Base-by-base conservation (phyloP, 2,329 filamentous ascomycete species). In the Fusarium sp. region DNA sequence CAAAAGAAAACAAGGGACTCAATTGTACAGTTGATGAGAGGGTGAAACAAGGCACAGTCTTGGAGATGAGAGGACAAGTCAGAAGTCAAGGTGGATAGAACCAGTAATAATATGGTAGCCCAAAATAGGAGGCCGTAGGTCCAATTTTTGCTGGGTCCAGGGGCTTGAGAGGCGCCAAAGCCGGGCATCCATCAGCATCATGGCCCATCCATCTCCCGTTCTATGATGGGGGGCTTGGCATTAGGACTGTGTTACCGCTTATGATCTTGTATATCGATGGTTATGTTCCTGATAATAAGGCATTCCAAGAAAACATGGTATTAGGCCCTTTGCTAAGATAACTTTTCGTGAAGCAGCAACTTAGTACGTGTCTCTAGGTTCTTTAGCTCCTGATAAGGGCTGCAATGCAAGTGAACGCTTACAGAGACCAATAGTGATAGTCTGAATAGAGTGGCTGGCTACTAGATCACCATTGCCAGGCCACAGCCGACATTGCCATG, bases 61-160 rank as follows among this genome's bases (percentile, higher is more conserved):
- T 39, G 50, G 60, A 76, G 72, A 76, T 71, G 72, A 76, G 72
- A 76, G 74, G 72, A 76, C 74, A 76, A 67, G 68, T 74, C 72
- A 76, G 72, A 67, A 62, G 39, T 45, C 41, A 66, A 42, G 49
- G 44, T 65, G 61, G 49, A 64, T 33, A 55, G 58, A 42, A 47
- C 49, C 47, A 66, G 70, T 67, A 68, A 59, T 65, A 70, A 73
- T 71, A 74, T 36, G 42, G 38, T 50, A 66, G 47, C 62, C 38
- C 52, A 62, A 70, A 75, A 73, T 71, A 65, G 68, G 65, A 47
- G 69, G 55, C 65, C 69, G 58, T 62, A 70, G 72, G 65, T 49
- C 65, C 65, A 56, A 68, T 71, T 76, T 74, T 71, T 71, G 53
- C 52, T 69, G 59, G 59, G 57, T 68, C 63, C 75, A 76, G 69